These are phyloP conservation scores for Turnera subulata DNA, from an alignment of 345 rosid species.

Conservation along the genomic window DNA sequence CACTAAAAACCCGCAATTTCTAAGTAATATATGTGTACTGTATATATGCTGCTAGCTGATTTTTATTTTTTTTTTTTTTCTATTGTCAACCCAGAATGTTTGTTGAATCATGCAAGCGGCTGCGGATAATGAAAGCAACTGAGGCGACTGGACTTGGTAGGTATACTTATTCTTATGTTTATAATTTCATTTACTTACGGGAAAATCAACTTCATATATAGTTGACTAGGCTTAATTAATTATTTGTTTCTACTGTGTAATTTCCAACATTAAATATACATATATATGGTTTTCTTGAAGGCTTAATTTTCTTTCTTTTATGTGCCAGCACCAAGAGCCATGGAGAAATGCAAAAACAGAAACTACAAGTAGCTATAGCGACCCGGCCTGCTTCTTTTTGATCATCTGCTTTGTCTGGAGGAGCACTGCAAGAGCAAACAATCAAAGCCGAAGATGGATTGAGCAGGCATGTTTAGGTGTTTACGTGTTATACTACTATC, in stretches of 20 bases:
- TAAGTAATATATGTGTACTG: no score
- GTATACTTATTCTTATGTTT: constrained; percentile 7
- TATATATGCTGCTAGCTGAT: no score
- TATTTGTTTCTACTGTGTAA: background rate
- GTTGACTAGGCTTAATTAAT: background rate
- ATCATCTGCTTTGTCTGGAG: background rate
- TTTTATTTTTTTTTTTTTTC: no score
- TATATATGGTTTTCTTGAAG: background rate
- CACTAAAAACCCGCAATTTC: background rate
- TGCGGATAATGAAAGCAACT: constrained; percentile 82
- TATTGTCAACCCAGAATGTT: constrained; percentile 63
- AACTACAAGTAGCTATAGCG: constrained; percentile 29
- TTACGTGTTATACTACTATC: constrained; percentile 13
- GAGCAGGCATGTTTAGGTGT: constrained; percentile 34
- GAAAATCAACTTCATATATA: no score
- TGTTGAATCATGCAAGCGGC: constrained; percentile 80
- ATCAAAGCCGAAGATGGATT: constrained; percentile 20
- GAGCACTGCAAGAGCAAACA: background rate
- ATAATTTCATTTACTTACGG: background rate
- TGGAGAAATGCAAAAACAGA: constrained; percentile 75
- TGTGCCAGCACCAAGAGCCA: constrained; percentile 72
- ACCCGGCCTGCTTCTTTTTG: constrained; percentile 34
- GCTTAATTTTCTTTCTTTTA: background rate
- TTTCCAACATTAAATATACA: no score
- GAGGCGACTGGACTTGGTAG: constrained; percentile 78